These are phyloP conservation scores for Stagonosporopsis chrysanthemi DNA, from an alignment of 2,329 filamentous ascomycete genomes.

Conservation along the genomic window DNA sequence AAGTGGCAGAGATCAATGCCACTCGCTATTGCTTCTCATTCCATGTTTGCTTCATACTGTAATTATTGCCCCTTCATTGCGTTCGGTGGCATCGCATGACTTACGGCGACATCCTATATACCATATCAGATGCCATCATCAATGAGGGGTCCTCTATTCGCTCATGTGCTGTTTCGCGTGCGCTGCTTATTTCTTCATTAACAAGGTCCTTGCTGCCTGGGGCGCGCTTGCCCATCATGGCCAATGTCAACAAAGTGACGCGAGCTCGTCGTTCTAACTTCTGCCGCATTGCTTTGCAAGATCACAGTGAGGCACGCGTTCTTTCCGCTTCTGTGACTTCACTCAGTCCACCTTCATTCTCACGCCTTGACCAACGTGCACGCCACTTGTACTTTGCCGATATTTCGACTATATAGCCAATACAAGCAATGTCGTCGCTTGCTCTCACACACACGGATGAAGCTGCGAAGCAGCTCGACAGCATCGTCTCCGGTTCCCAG, in stretches of 20 bases:
- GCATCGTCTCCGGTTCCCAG: neutral
- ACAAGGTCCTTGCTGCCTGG: neutral
- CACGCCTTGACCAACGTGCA: neutral
- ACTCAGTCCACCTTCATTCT: conserved; percentile 1
- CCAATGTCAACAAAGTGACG: neutral
- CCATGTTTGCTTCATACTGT: neutral
- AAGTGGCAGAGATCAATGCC: neutral
- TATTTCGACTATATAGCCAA: neutral
- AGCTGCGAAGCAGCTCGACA: neutral
- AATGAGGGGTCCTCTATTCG: neutral
- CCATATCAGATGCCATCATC: neutral
- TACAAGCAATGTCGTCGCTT: conserved; percentile 5
- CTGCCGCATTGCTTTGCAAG: neutral
- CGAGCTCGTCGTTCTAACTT: neutral
- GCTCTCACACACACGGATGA: neutral
- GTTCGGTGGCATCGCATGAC: neutral
- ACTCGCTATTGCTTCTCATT: neutral
- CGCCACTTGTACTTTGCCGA: neutral
- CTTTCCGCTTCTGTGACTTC: neutral
- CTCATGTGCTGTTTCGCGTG: neutral
- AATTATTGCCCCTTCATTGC: conserved; percentile 1
- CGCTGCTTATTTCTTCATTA: neutral
- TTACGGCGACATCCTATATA: conserved; percentile 11
- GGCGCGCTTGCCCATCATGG: conserved; percentile 4
- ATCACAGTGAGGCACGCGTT: neutral